Evolutionary conservation across 2,329 filamentous ascomycete genomes (phyloP).

Genomic region (Uncinocarpus reesii): DNA sequence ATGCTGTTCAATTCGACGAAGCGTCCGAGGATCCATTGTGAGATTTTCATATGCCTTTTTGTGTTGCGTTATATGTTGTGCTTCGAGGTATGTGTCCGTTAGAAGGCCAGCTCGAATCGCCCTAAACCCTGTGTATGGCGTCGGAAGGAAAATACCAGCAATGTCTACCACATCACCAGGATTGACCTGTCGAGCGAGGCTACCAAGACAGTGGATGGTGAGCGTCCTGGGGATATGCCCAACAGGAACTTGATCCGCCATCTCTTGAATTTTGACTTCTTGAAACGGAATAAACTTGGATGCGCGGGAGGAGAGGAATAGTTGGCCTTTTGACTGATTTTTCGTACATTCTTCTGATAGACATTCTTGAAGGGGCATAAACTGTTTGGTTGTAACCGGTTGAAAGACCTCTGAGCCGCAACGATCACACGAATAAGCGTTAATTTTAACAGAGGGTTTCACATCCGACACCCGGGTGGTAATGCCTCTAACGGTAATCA

Average conservation of each 20-base stretch:
- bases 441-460: constrained; percentile 94
- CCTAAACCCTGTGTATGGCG: constrained; percentile 97
- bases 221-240: constrained; percentile 90
- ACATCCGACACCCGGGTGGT: constrained; percentile 93
- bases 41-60: constrained; percentile 97
- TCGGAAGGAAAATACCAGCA: constrained; percentile 90
- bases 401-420: constrained; percentile 98
- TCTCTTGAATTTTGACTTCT: constrained; percentile 96
- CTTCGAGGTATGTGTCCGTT: constrained; percentile 94
- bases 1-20: constrained; percentile 76
- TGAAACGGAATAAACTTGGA: constrained; percentile 97
- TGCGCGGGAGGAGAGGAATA: constrained; percentile 87
- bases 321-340: constrained; percentile 86
- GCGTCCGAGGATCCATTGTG: constrained; percentile 65
- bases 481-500: constrained; percentile 92
- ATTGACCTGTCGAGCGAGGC: constrained; percentile 73
- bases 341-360: constrained; percentile 79
- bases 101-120: constrained; percentile 92
- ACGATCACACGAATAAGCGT: constrained; percentile 92
- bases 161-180: constrained; percentile 92
- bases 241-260: constrained; percentile 98
- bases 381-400: constrained; percentile 82
- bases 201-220: constrained; percentile 81
- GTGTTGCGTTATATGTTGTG: constrained; percentile 86
- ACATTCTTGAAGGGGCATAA: constrained; percentile 74